Conservation (phyloP, 805 yeast genomes). For the Tanozyma kutaoensis region DNA sequence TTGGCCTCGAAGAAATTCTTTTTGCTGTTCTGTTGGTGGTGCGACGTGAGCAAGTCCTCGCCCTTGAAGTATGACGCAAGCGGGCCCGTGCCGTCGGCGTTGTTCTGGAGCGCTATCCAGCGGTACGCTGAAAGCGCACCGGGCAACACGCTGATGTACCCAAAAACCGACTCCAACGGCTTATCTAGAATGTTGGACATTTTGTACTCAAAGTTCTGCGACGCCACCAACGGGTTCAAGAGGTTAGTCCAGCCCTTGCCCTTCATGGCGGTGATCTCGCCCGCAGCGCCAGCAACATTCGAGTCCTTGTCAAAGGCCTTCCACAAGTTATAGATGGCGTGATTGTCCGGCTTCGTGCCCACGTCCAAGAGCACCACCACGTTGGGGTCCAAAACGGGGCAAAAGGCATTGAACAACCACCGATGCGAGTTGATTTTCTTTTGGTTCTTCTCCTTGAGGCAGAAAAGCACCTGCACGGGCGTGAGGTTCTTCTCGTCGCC, state of each 20-base stretch:
- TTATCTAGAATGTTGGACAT: conserved; percentile 94
- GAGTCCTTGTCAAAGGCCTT: conserved; percentile 94
- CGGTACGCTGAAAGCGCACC: conserved; percentile 95
- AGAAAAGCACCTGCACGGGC: conserved; percentile 89
- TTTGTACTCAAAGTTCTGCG: conserved; percentile 92
- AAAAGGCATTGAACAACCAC: conserved; percentile 92
- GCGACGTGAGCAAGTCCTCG: conserved; percentile 35
- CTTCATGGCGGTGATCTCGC: conserved; percentile 91
- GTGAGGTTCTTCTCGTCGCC: conserved; percentile 84
- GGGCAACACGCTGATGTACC: conserved; percentile 86
- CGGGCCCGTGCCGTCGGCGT: conserved; percentile 89
- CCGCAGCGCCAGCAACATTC: conserved; percentile 98
- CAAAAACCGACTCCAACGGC: conserved; percentile 86
- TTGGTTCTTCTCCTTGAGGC: conserved; percentile 83
- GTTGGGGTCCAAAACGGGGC: conserved; percentile 86
- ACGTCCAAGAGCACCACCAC: conserved; percentile 85
- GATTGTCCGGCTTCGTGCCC: conserved; percentile 90
- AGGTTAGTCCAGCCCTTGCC: conserved; percentile 78
- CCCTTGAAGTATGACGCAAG: conserved; percentile 82
- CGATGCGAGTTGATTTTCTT: conserved; percentile 95
- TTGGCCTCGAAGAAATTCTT: conserved; percentile 88
- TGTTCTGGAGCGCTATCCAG: conserved; percentile 73
- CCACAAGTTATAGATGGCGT: conserved; percentile 90
- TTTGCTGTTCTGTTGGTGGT: conserved; percentile 19
- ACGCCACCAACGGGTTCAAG: conserved; percentile 84